phyloP scores from a whole-genome alignment of 352 stramenopile genomes.

The Phytophthora brassicae region DNA sequence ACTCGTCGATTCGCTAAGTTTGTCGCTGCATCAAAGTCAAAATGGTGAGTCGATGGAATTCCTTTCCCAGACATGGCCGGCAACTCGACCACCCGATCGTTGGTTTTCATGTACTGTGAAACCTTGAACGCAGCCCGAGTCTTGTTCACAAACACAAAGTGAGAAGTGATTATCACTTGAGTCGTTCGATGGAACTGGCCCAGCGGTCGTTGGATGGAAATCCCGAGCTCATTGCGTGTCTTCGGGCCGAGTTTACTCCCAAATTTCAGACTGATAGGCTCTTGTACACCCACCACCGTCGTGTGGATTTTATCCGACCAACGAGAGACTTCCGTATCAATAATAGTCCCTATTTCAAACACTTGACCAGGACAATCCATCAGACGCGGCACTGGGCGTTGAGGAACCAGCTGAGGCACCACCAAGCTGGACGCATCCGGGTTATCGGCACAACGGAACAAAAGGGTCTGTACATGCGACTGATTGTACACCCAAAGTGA shows the following conservation, averaged over 20 bases:
- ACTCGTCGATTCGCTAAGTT: constrained; percentile 57
- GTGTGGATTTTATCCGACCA: constrained; percentile 90
- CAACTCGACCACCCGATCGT: constrained; percentile 68
- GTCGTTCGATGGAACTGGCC: constrained; percentile 88
- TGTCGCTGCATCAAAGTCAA: constrained; percentile 70
- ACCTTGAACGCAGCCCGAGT: constrained; percentile 75
- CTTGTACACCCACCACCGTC: constrained; percentile 83
- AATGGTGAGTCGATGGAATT: constrained; percentile 44
- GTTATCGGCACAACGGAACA: constrained; percentile 76
- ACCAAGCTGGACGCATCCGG: constrained; percentile 41
- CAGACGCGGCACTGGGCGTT: constrained; percentile 68
- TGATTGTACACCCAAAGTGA: constrained; percentile 91
- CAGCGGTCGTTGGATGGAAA: constrained; percentile 83
- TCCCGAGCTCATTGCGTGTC: constrained; percentile 77
- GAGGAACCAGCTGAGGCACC: constrained; percentile 63
- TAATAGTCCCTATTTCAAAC: constrained; percentile 87
- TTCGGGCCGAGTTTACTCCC: constrained; percentile 64
- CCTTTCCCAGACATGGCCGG: constrained; percentile 41
- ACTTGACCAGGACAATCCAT: constrained; percentile 84
- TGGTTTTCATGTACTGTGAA: constrained; percentile 64
- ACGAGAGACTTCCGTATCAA: constrained; percentile 78
- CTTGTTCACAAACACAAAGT: constrained; percentile 89
- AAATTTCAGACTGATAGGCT: constrained; percentile 79
- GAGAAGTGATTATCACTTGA: constrained; percentile 83
- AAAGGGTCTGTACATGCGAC: constrained; percentile 76